Evolutionary conservation across 345 rosid genomes (phyloP).

Genomic region (Arabidopsis suecica): DNA sequence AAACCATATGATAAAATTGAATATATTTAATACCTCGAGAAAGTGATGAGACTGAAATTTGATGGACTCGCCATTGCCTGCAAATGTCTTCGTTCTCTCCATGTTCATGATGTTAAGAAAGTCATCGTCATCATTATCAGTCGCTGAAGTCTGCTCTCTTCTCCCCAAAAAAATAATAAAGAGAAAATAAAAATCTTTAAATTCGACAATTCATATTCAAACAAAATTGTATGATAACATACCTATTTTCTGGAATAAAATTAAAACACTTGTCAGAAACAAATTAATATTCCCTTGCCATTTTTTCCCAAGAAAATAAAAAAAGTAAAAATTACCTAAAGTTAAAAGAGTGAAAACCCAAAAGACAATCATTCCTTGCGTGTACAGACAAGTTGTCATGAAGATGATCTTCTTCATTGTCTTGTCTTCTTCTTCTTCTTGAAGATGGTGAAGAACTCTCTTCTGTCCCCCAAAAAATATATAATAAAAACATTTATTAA

Average conservation of each 20-base stretch:
- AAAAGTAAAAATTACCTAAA: constrained; percentile 37
- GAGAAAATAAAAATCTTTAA: not conserved
- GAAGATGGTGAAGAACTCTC: constrained; percentile 47
- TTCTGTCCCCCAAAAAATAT: constrained; percentile 37
- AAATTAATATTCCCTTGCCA: constrained; percentile 44
- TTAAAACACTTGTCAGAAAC: constrained; percentile 46
- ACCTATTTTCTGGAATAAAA: constrained; percentile 41
- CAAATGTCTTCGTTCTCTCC: constrained; percentile 47
- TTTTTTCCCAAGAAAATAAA: constrained; percentile 15
- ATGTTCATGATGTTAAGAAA: constrained; percentile 47
- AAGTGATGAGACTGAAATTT: constrained; percentile 45
- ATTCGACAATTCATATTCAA: constrained; percentile 42
- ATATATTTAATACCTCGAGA: constrained; percentile 41
- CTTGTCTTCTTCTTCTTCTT: constrained; percentile 49
- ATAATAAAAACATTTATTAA: constrained; percentile 8
- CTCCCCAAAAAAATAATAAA: constrained; percentile 5
- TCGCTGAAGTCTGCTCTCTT: constrained; percentile 47
- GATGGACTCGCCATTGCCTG: constrained; percentile 44
- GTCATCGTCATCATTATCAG: constrained; percentile 49
- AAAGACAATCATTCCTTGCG: constrained; percentile 51
- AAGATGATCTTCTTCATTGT: constrained; percentile 41
- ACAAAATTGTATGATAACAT: constrained; percentile 45
- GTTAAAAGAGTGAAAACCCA: constrained; percentile 43
- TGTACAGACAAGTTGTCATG: constrained; percentile 50
- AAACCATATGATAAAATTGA: not conserved